phyloP scores from a whole-genome alignment of 441 rosid species.

The Pelargonium fulgidum region DNA sequence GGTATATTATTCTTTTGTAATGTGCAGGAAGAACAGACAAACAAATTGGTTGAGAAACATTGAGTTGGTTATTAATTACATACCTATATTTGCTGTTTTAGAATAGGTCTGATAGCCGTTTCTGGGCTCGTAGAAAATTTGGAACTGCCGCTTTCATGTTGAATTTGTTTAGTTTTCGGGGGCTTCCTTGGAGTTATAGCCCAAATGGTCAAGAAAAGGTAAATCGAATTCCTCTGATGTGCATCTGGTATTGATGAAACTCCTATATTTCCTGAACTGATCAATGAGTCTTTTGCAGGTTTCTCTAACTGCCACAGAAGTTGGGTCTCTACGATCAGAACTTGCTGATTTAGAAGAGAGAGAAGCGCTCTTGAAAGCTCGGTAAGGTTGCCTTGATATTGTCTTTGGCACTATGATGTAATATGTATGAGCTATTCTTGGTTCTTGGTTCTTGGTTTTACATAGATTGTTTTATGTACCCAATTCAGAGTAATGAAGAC shows the following conservation, averaged over 20 bases:
- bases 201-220: conserved; percentile 61
- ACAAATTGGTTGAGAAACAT: conserved; percentile 7
- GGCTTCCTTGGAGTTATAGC: conserved; percentile 64
- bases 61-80: conserved; percentile 23
- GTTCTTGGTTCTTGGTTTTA: neutral
- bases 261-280: conserved; percentile 13
- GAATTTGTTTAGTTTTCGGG: conserved; percentile 56
- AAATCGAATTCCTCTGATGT: conserved; percentile 13
- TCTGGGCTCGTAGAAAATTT: conserved; percentile 40
- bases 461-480: neutral
- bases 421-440: neutral
- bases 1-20: conserved; percentile 31
- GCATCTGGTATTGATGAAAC: conserved; percentile 13
- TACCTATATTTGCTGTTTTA: conserved; percentile 31
- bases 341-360: conserved; percentile 79
- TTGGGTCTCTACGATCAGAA: conserved; percentile 74
- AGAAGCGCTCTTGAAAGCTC: conserved; percentile 83
- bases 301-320: conserved; percentile 56
- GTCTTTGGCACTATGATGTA: neutral
- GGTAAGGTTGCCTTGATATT: conserved; percentile 39
- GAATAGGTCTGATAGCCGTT: conserved; percentile 46
- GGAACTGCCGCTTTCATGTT: conserved; percentile 59
- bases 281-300: conserved; percentile 40
- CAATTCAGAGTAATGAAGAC: too few species aligned
- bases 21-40: neutral